Percentiles rank a stretch among this genome's conserved stretches.
Conservation (phyloP, 2,329 filamentous ascomycete genomes). For the Penicillium sp. region DNA sequence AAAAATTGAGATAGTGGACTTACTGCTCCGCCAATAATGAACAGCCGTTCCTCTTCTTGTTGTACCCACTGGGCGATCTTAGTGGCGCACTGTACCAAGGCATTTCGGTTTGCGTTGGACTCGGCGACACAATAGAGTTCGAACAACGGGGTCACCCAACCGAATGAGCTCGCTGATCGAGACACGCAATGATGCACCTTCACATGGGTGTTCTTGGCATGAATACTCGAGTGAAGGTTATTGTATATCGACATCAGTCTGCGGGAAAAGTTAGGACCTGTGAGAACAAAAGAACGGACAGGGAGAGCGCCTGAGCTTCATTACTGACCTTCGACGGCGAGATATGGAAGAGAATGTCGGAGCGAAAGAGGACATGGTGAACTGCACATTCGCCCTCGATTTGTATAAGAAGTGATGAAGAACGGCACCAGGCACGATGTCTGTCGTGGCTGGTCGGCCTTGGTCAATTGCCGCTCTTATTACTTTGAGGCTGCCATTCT, state of each 20-base stretch:
- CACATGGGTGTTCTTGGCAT: conserved; percentile 77
- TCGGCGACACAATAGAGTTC: conserved; percentile 95
- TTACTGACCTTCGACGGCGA: conserved; percentile 59
- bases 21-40: conserved; percentile 97
- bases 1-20: conserved; percentile 13
- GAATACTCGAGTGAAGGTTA: conserved; percentile 78
- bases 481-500: conserved; percentile 71
- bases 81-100: conserved; percentile 81
- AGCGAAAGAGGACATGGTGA: conserved; percentile 80
- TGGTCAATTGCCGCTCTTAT: conserved; percentile 70
- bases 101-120: conserved; percentile 61
- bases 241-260: conserved; percentile 82
- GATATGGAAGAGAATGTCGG: conserved; percentile 65
- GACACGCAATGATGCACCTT: conserved; percentile 82
- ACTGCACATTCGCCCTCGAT: conserved; percentile 90
- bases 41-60: conserved; percentile 87
- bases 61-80: conserved; percentile 89
- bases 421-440: conserved; percentile 77
- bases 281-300: neutral
- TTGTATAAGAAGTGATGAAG: conserved; percentile 96
- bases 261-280: conserved; percentile 1
- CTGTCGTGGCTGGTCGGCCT: conserved; percentile 69
- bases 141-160: conserved; percentile 88
- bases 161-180: conserved; percentile 75
- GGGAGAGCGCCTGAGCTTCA: neutral